Evolutionary conservation across 2,329 filamentous ascomycete genomes (phyloP).

Genomic region (Lecanosticta acicola): DNA sequence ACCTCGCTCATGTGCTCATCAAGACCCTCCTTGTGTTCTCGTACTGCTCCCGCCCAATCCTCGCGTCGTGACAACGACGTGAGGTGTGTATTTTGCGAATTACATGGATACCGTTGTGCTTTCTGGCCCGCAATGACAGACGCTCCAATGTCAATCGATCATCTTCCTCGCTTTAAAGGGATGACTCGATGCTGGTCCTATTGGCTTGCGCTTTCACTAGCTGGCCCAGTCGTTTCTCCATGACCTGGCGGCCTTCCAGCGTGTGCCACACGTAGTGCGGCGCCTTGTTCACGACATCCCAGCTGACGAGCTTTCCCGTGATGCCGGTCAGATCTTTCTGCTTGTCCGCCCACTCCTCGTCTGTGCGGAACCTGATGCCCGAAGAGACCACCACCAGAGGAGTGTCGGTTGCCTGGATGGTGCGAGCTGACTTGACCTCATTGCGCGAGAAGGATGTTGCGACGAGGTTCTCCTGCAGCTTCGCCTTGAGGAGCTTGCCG

Average conservation of each 20-base stretch:
- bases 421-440: constrained; percentile 70
- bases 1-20: neutral
- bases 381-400: constrained; percentile 79
- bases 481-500: constrained; percentile 80
- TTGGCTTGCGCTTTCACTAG: constrained; percentile 48
- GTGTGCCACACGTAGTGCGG: constrained; percentile 84
- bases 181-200: no score
- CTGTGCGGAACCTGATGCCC: constrained; percentile 61
- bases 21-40: neutral
- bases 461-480: constrained; percentile 87
- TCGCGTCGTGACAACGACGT: neutral
- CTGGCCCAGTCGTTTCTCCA: constrained; percentile 73
- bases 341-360: constrained; percentile 71
- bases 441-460: constrained; percentile 77
- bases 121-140: no score
- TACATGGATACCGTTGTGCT: no score
- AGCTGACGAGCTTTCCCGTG: constrained; percentile 70
- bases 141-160: no score
- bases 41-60: neutral
- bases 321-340: constrained; percentile 78
- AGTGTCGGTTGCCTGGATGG: constrained; percentile 70
- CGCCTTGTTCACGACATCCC: constrained; percentile 81
- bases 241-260: constrained; percentile 61
- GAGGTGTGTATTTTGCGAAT: no score
- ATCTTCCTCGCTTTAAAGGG: no score